Evolutionary conservation across 148 eudicot species (phyloP).

Genomic region (Simmondsia chinensis): DNA sequence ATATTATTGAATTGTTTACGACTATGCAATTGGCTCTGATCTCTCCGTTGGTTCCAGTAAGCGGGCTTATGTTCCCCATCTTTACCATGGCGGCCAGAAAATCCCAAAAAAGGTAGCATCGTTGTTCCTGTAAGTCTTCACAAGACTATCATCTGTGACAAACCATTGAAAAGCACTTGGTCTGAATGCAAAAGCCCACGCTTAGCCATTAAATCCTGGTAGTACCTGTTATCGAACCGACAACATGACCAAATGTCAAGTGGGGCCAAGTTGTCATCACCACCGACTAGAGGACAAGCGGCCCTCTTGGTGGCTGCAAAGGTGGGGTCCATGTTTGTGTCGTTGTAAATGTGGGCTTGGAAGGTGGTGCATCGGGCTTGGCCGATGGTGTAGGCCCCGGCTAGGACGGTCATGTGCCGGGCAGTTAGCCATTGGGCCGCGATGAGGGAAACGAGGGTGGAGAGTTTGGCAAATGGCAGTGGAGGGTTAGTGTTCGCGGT

Average conservation of each 20-base stretch:
- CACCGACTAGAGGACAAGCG: too few relatives aligned
- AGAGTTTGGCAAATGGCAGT: too few relatives aligned
- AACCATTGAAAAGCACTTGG: not conserved
- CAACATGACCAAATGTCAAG: too few relatives aligned
- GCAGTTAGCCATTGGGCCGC: slow-evolving; percentile 24
- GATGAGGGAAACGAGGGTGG: slow-evolving; percentile 25
- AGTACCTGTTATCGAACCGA: not conserved
- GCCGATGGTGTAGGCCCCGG: slow-evolving; percentile 53
- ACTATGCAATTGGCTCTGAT: too few relatives aligned
- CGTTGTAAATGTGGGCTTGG: slow-evolving; percentile 31
- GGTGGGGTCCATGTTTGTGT: slow-evolving; percentile 17
- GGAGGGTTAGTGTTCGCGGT: too few relatives aligned
- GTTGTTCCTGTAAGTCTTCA: not conserved
- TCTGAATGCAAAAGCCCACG: not conserved
- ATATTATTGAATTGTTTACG: too few relatives aligned
- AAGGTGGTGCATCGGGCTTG: slow-evolving; percentile 30
- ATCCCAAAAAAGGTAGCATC: not conserved
- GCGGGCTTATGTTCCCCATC: too few relatives aligned
- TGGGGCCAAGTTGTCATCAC: too few relatives aligned
- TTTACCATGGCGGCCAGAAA: not conserved
- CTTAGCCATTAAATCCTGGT: not conserved
- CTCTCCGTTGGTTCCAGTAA: too few relatives aligned
- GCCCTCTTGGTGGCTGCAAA: slow-evolving; percentile 14
- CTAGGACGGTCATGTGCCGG: slow-evolving; percentile 38
- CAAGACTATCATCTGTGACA: not conserved